A percentile compares a stretch with the other conserved stretches of the same genome.
These are phyloP conservation scores for Gaeumannomyces sp. DNA, from an alignment of 2,329 filamentous ascomycete species.

Conservation along the genomic window DNA sequence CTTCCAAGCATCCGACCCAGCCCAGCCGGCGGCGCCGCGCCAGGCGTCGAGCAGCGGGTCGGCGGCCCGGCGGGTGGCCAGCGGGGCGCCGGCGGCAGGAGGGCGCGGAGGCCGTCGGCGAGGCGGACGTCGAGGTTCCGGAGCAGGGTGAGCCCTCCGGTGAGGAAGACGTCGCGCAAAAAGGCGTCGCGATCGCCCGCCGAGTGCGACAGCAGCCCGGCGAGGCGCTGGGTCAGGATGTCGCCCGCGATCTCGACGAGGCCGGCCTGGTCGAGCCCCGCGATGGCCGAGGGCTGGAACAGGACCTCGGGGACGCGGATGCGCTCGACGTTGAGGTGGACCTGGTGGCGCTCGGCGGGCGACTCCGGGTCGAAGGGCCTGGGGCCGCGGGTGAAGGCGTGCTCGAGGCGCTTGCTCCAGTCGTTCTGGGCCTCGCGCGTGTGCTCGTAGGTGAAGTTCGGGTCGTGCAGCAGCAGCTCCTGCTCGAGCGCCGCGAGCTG, in stretches of 20 bases:
- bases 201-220: conserved; percentile 35
- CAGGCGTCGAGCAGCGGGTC: conserved; percentile 84
- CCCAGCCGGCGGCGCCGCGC: conserved; percentile 88
- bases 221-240: conserved; percentile 78
- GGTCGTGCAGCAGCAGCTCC: conserved; percentile 80
- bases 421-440: conserved; percentile 88
- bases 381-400: conserved; percentile 84
- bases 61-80: conserved; percentile 66
- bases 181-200: conserved; percentile 56
- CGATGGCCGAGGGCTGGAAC: conserved; percentile 79
- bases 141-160: conserved; percentile 88
- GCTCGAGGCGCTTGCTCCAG: conserved; percentile 87
- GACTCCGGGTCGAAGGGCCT: conserved; percentile 77
- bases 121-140: conserved; percentile 80
- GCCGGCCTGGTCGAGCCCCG: conserved; percentile 87
- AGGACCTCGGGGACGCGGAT: conserved; percentile 91
- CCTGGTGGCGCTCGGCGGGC: conserved; percentile 73
- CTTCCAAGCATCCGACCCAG: conserved; percentile 53
- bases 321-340: conserved; percentile 94
- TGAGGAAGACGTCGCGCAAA: conserved; percentile 83
- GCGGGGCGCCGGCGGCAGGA: conserved; percentile 59
- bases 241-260: conserved; percentile 88
- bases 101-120: conserved; percentile 61
- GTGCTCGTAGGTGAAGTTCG: conserved; percentile 83
- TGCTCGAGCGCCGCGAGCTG: conserved; percentile 72